phyloP scores from a whole-genome alignment of 2,329 filamentous ascomycete species.

The Penicillium capsulatum region DNA sequence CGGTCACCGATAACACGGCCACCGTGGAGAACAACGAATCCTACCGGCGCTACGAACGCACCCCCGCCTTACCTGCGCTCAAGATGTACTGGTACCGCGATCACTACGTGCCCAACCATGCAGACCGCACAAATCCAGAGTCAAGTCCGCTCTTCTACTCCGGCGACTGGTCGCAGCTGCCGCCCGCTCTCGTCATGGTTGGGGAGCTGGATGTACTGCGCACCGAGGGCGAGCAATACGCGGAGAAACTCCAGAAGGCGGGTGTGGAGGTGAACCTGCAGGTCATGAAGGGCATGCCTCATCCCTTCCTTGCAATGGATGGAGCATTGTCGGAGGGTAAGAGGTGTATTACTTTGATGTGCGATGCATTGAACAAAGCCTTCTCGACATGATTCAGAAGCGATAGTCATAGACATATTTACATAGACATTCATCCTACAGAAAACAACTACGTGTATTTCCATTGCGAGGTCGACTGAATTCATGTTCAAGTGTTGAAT shows the following conservation, averaged over 20 bases:
- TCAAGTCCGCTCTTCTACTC: constrained; percentile 53
- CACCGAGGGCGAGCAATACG: constrained; percentile 52
- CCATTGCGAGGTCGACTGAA: too few species aligned
- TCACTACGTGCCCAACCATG: constrained; percentile 52
- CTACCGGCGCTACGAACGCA: constrained; percentile 51
- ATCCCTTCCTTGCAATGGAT: constrained; percentile 59
- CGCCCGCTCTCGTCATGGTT: constrained; percentile 51
- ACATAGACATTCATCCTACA: too few species aligned
- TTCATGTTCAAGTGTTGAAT: too few species aligned
- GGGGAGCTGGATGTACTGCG: constrained; percentile 56
- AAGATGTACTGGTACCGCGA: constrained; percentile 61
- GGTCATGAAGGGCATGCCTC: constrained; percentile 53
- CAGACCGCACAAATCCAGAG: constrained; percentile 49
- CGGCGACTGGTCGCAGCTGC: constrained; percentile 49
- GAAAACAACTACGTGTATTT: too few species aligned
- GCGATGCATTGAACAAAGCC: constrained; percentile 33
- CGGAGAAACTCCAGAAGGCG: constrained; percentile 44
- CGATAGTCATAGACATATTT: constrained; percentile 1
- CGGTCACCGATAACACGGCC: constrained; percentile 57
- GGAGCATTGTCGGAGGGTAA: constrained; percentile 50
- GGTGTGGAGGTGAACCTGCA: constrained; percentile 50
- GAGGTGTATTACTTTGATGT: constrained; percentile 48
- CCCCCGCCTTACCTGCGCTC: constrained; percentile 50
- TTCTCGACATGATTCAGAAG: constrained; percentile 30
- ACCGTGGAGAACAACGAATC: constrained; percentile 42